Percentiles rank a stretch among this genome's conserved stretches.
phyloP scores from a whole-genome alignment of 495 filamentous ascomycete genomes.

The Penicillium robsamsonii region DNA sequence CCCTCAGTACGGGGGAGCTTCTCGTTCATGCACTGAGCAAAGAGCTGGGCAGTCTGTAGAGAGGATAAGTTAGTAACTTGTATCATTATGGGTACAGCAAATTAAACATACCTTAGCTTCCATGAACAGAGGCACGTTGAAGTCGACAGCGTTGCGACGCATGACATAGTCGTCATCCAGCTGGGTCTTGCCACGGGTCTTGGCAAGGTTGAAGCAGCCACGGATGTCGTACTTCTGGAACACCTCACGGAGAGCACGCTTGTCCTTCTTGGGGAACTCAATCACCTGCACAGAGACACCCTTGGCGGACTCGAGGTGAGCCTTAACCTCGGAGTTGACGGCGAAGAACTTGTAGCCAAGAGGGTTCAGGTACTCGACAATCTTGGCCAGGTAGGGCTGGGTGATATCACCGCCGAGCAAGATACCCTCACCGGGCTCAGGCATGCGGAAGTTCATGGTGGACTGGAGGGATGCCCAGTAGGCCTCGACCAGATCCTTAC shows the following conservation, averaged over 20 bases:
- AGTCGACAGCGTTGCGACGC: slow-evolving; percentile 97
- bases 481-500: slow-evolving; percentile 89
- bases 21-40: slow-evolving; percentile 92
- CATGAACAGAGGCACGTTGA: slow-evolving; percentile 97
- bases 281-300: slow-evolving; percentile 79
- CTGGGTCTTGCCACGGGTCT: slow-evolving; percentile 75
- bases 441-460: slow-evolving; percentile 98
- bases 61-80: slow-evolving; percentile 18
- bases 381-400: slow-evolving; percentile 62
- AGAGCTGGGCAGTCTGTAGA: slow-evolving; percentile 84
- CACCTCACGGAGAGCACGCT: slow-evolving; percentile 89
- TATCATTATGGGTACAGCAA: background rate
- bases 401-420: slow-evolving; percentile 83
- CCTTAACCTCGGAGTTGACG: slow-evolving; percentile 75
- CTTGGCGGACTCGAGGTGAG: slow-evolving; percentile 73
- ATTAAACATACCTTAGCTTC: slow-evolving; percentile 81
- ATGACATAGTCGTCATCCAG: slow-evolving; percentile 97
- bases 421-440: slow-evolving; percentile 88
- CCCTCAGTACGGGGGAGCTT: slow-evolving; percentile 81
- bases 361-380: slow-evolving; percentile 81
- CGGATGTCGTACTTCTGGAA: slow-evolving; percentile 96
- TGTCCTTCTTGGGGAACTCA: slow-evolving; percentile 95
- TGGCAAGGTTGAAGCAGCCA: slow-evolving; percentile 93
- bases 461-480: slow-evolving; percentile 97
- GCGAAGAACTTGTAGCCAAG: slow-evolving; percentile 94